Evolutionary conservation across 2,329 filamentous ascomycete genomes (phyloP), one percentile per base, ranked within the genome.

Genomic region (Aspergillus sp.): DNA sequence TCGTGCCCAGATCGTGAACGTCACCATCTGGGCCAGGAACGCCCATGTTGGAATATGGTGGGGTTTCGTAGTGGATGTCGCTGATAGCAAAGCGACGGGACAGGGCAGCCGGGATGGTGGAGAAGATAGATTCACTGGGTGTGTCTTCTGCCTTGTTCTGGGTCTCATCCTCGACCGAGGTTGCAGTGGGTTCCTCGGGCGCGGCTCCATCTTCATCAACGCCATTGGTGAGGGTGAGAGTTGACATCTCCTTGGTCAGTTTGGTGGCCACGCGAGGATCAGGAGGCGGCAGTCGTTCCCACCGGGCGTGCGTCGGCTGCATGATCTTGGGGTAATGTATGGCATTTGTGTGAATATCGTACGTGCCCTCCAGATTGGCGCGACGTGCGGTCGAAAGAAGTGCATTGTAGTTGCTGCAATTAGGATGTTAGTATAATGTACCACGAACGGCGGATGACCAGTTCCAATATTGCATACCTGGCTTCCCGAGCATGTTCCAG

Each of bases 331-430:
- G 93, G 67, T 88, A 95, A 67, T 94, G 90, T 81, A 97, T 88
- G 54, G 82, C 75, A 70, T 99, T 99, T 49, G 94, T 97, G 75
- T 97, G 92, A 21, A 93, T 86, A 64, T 99, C 92, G 72, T 97
- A 97, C 49, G 93, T 82, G 45, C 94, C 94, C 20, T 82, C 75
- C 7, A 87, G 78, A 60, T 88, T 94, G 41, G 81, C 76, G 55
- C 81, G 82, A 50, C 94, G 88, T 49, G 86, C 78, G 14, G 82
- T 80, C 31, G 85, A 81, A 54, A 97, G 82, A 16, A 80, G 77
- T 17, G 88, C 81, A 72, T 97, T 99, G 78, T 94, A 97, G 45
- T 85, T 85, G 69, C 93, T 97, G 59, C 11, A 47, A 54, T 23
- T 16, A 32, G 34, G 5, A 21, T 55, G 52, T 64, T 54, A 58